Base-by-base conservation (phyloP, 768 basidiomycete genomes). In the Leccinum incarnatum region DNA sequence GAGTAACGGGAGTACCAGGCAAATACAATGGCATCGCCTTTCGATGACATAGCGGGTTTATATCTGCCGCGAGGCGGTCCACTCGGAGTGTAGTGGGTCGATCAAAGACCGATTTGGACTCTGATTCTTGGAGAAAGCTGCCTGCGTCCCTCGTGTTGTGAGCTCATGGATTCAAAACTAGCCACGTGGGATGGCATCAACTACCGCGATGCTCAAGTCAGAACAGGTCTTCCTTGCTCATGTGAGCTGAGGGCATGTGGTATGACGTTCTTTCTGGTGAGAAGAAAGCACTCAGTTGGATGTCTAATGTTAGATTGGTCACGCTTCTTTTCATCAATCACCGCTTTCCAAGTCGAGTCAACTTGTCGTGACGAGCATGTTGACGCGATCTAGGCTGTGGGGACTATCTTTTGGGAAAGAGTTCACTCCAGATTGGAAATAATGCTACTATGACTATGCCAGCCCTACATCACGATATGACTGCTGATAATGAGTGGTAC, bases 231-330 rank as follows among this genome's bases (percentile, higher is more conserved):
- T 21, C 46, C 37, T 40, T 59, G 19, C 12, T 64, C 17, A 53
- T 65, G 37, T 37, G 55, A 34, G 42, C 32, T 67, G 65, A 59
- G 59, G 46, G 29, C 25, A 57, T 19, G 65, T 62, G 23, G 59
- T 65, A 47, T 3, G 62, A 9, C 10, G 12, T 51, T 9, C 34
- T 17, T 19, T 45, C 17, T 10, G 12, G 25, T 17, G 11, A 21
- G 12, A 40, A n/a, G 12, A 17, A 34, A 23, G 4, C 19, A 12
- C 14, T 5, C 48, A n/a, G 9, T 19, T 48, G 21, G 36, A 23
- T 9, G 2, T 23, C 12, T n/a, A 49, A 48, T 14, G 19, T 45
- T 17, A 65, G 64, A 56, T 65, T 5, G 54, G 45, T 53, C 58
- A 65, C 30, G 63, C 63, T 27, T 25, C 37, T 19, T 46, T 52